Evolutionary conservation across 2,329 filamentous ascomycete species (phyloP).

Genomic region (Magnaporthiopsis rhizophila): DNA sequence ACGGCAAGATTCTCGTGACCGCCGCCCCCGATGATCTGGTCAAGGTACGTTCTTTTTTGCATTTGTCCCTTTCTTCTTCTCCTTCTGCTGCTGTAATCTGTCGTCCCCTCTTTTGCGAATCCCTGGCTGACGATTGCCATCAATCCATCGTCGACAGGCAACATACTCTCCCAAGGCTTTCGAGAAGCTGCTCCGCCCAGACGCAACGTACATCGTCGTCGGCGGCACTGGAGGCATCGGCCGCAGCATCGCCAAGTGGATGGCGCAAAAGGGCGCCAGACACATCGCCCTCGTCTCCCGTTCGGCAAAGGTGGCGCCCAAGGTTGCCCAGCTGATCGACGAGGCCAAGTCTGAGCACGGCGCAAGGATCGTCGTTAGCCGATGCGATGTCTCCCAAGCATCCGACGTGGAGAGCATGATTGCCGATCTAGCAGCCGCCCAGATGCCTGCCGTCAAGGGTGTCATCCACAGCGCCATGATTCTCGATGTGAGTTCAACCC

Average conservation of each 20-base stretch:
- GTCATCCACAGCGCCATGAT: slow-evolving; percentile 17
- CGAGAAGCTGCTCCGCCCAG: slow-evolving; percentile 8
- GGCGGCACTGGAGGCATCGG: slow-evolving; percentile 19
- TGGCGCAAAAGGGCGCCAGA: slow-evolving; percentile 14
- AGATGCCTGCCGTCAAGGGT: slow-evolving; percentile 12
- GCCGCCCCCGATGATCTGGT: slow-evolving; percentile 9
- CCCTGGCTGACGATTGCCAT: not conserved
- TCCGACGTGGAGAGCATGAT: slow-evolving; percentile 10
- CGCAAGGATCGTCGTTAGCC: slow-evolving; percentile 8
- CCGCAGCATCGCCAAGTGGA: slow-evolving; percentile 15
- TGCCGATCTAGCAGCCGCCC: slow-evolving; percentile 11
- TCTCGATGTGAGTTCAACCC: slow-evolving; percentile 9
- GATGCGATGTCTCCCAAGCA: slow-evolving; percentile 12
- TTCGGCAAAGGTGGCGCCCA: slow-evolving; percentile 9
- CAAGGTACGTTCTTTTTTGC: slow-evolving; percentile 5
- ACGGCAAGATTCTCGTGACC: slow-evolving; percentile 13
- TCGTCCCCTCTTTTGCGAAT: not conserved
- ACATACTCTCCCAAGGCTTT: slow-evolving; percentile 9
- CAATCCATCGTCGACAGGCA: not conserved
- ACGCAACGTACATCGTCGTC: slow-evolving; percentile 17
- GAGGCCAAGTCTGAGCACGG: slow-evolving; percentile 9
- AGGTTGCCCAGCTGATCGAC: slow-evolving; percentile 11
- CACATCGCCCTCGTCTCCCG: slow-evolving; percentile 15
- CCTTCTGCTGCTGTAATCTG: not conserved
- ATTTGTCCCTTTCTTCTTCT: not conserved